Base-by-base conservation (phyloP, 108 stramenopile genomes). In the Nitzschia sp. region DNA sequence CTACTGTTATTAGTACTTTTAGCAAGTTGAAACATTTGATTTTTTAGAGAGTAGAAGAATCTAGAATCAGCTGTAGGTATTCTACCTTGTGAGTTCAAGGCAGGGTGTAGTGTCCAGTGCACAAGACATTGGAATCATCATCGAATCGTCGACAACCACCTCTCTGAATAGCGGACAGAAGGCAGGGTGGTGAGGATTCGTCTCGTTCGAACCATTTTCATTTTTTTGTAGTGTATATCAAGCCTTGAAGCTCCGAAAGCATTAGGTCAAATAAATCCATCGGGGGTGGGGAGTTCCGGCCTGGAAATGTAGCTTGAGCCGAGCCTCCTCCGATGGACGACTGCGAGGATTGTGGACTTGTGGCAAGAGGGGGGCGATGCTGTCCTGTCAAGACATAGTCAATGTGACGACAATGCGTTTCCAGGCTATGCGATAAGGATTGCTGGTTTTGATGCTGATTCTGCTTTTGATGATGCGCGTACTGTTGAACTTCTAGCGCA, bases 201-300 rank as follows among this genome's bases (percentile, higher is more conserved):
- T n/a, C n/a, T n/a, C n/a, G n/a, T n/a, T n/a, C n/a, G n/a, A n/a
- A n/a, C n/a, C n/a, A n/a, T n/a, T n/a, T n/a, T 21, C 4, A 21
- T 21, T 50, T 50, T 11, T 21, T 50, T 22, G 29, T 56, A 4
- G 55, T 32, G 5, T 31, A 29, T 45, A 68, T 62, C 22, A 71
- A 34, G 6, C 58, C 31, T 59, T 75, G 74, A 6, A 80, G 61
- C 44, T 80, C 74, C 19, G 47, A 29, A 66, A 75, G 57, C 27
- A 80, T 41, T 16, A 47, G 48, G 66, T 80, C 80, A 68, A 80
- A 80, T 13, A 80, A 35, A 23, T 77, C 81, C 21, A 74, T 54
- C 1, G 81, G 81, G 1, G 81, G 81, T 28, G 76, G 76, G 15
- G 53, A 31, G 8, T 41, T 19, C 16, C 52, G 28, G 19, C 54